These are phyloP conservation scores for Penicillium sp. DNA, from an alignment of 2,329 filamentous ascomycete genomes.

Conservation along the genomic window DNA sequence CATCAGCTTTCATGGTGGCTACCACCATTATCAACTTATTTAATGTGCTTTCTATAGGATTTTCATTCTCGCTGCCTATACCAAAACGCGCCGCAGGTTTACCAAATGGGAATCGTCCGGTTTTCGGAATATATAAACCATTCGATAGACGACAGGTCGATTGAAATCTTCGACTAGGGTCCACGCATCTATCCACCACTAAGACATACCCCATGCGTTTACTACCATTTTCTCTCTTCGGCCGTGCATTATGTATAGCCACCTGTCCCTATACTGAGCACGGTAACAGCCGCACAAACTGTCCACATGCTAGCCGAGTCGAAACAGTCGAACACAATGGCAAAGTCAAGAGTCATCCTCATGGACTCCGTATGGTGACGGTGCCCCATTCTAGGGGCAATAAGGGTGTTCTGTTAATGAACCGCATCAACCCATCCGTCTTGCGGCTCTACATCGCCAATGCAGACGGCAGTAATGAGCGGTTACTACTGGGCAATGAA, in stretches of 20 bases:
- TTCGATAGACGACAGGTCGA: no score
- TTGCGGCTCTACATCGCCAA: conserved; percentile 9
- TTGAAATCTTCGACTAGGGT: no score
- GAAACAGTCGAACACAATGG: neutral
- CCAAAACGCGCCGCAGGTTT: no score
- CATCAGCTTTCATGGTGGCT: no score
- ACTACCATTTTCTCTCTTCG: neutral
- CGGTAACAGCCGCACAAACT: no score
- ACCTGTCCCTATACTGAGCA: neutral
- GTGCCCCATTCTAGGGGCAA: conserved; percentile 2
- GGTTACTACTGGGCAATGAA: conserved; percentile 33
- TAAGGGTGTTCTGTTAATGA: conserved; percentile 28
- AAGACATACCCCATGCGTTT: neutral
- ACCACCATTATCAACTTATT: no score
- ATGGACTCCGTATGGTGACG: no score
- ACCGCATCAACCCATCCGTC: conserved; percentile 4
- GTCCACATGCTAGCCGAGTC: neutral
- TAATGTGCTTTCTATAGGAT: neutral
- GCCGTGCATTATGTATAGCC: neutral
- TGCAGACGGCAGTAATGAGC: conserved; percentile 44
- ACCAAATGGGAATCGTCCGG: no score
- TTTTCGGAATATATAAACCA: no score
- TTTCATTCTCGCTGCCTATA: neutral
- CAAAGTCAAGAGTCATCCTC: neutral
- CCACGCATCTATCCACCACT: no score